Percentiles rank a stretch among this genome's conserved stretches.
Evolutionary conservation across 1,284 basidiomycete genomes (phyloP).

Genomic region (Omphalotus olearius): DNA sequence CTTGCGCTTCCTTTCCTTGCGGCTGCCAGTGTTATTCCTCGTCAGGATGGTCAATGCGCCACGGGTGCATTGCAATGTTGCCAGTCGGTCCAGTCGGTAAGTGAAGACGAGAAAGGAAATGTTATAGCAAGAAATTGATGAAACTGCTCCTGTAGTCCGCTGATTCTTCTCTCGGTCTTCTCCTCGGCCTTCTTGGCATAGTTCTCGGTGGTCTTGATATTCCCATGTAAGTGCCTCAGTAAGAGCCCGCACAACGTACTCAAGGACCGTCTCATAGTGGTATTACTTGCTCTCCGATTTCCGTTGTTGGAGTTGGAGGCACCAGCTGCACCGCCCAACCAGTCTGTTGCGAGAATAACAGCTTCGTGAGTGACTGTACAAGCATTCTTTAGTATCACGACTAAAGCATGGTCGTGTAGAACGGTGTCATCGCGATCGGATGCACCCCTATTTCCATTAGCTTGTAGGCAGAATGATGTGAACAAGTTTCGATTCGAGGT

Average conservation of each 20-base stretch:
- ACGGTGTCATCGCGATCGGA: conserved; percentile 4
- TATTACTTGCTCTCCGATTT: conserved; percentile 1
- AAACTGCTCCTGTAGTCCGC: neutral
- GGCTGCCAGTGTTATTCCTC: neutral
- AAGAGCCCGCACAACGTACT: neutral
- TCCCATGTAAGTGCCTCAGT: no score
- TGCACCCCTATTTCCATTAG: conserved; percentile 4
- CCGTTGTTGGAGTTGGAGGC: conserved; percentile 4
- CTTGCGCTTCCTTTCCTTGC: neutral
- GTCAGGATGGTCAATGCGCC: neutral
- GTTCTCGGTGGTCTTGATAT: neutral
- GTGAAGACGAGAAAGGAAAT: neutral
- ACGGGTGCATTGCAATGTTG: neutral
- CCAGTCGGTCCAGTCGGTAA: neutral
- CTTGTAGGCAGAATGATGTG: no score
- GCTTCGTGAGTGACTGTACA: conserved; percentile 5
- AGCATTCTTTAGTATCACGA: neutral
- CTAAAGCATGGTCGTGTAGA: neutral
- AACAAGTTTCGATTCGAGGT: no score
- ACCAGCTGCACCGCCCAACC: conserved; percentile 2
- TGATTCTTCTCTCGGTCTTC: neutral
- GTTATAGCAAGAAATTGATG: neutral
- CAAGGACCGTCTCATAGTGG: neutral
- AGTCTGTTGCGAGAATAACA: conserved; percentile 9
- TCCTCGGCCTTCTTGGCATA: neutral